phyloP scores from a whole-genome alignment of 192 early-diverging fungal genomes.

The Rhizophagus sp. region DNA sequence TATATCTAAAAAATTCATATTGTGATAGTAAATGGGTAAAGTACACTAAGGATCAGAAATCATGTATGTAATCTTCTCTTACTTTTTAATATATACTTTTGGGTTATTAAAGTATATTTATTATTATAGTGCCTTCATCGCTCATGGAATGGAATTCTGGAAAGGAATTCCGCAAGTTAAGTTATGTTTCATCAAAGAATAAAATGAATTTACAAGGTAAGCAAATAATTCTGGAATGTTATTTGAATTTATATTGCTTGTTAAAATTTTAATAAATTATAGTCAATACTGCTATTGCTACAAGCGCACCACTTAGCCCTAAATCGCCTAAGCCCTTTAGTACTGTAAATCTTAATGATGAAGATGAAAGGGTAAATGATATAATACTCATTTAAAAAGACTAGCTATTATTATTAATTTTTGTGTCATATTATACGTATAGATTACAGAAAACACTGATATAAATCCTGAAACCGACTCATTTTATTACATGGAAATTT shows the following conservation, averaged over 20 bases:
- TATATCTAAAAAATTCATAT: slow-evolving; percentile 78
- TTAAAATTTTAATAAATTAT: not conserved
- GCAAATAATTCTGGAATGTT: not conserved
- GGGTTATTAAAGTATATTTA: not conserved
- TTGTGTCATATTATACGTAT: slow-evolving; percentile 1
- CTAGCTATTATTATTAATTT: not conserved
- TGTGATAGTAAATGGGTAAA: slow-evolving; percentile 64
- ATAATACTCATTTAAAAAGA: not conserved
- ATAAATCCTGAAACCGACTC: slow-evolving; percentile 77
- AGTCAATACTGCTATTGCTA: not conserved
- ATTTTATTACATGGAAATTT: slow-evolving; percentile 74
- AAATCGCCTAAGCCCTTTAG: slow-evolving; percentile 14
- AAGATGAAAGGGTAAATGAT: slow-evolving; percentile 50
- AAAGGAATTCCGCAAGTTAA: slow-evolving; percentile 9
- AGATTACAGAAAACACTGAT: slow-evolving; percentile 62
- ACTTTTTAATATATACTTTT: not conserved
- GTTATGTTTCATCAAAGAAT: slow-evolving; percentile 7
- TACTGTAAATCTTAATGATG: slow-evolving; percentile 28
- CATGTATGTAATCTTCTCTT: slow-evolving; percentile 39
- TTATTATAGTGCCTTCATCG: slow-evolving; percentile 17
- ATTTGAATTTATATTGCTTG: not conserved
- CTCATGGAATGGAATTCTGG: slow-evolving; percentile 21
- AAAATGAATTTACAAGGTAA: slow-evolving; percentile 43
- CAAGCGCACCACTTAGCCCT: not conserved
- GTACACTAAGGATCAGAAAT: slow-evolving; percentile 56